Base-by-base conservation (phyloP, 139 green algal species). In the Spirogloea muscicola region DNA sequence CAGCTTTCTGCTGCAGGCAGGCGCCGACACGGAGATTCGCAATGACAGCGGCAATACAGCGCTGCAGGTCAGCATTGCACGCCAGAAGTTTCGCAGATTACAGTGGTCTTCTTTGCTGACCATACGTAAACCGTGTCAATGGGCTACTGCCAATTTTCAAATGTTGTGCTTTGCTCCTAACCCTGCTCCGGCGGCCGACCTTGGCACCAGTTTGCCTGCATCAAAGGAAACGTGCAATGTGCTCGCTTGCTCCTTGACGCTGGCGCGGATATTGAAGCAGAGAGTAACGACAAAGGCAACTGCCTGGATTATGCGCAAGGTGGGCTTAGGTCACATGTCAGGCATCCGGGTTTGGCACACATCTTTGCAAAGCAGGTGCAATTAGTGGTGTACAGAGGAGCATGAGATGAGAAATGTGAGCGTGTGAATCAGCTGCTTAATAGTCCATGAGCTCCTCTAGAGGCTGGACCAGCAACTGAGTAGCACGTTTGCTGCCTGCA, bases 171-270 rank as follows among this genome's bases (percentile, higher is more conserved):
- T n/a, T n/a, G n/a, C n/a, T n/a, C n/a, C n/a, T n/a, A n/a, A n/a
- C n/a, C n/a, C n/a, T n/a, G n/a, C n/a, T n/a, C n/a, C n/a, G n/a
- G n/a, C n/a, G n/a, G n/a, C n/a, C n/a, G n/a, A n/a, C n/a, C n/a
- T n/a, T n/a, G n/a, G n/a, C n/a, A n/a, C n/a, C 44, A 74, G 65
- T 68, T 74, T 40, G 65, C 65, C 7, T 74, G 65, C 18, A 18
- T 74, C 5, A 74, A 74, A 44, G 64, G 64, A 9, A 64, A 74
- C 37, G 62, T 73, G 65, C 34, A 74, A 16, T 41, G 65, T 66
- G 65, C 65, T 27, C 51, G 38, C 34, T 38, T 74, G 46, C 65
- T 74, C n/a, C 29, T 74, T 21, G 65, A 74, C 18, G 65, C 65
- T 36, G 65, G 65, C 0, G 65, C 65, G 41, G 65, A 74, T 39